Percentiles rank a stretch among this genome's conserved stretches.
Evolutionary conservation across 129 eudicot genomes (phyloP).

Genomic region (Deinandra increscens): DNA sequence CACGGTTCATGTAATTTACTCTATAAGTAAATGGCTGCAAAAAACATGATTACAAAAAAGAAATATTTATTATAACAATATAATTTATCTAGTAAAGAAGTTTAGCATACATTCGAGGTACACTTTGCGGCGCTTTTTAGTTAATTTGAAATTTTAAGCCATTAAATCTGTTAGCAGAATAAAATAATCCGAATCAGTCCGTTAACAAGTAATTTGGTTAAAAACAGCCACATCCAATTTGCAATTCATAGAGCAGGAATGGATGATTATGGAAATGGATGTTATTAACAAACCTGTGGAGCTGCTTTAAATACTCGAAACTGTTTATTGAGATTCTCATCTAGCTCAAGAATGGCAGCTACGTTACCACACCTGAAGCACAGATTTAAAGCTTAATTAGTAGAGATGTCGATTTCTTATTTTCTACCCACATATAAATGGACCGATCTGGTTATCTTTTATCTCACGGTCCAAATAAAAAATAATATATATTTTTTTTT

Average conservation of each 20-base stretch:
- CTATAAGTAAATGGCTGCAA: too few relatives aligned
- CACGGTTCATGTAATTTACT: too few relatives aligned
- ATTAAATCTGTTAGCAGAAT: too few relatives aligned
- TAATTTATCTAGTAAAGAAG: too few relatives aligned
- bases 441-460: not conserved
- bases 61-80: too few relatives aligned
- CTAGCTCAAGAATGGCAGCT: constrained; percentile 93
- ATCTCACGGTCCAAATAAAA: not conserved
- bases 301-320: constrained; percentile 94
- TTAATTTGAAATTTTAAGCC: too few relatives aligned
- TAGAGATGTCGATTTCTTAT: not conserved
- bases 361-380: constrained; percentile 90
- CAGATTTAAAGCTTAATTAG: not conserved
- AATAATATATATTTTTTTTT: not conserved
- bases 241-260: not conserved
- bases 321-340: constrained; percentile 72
- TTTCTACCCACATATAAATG: not conserved
- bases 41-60: too few relatives aligned
- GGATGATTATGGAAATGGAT: not conserved
- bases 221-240: too few relatives aligned
- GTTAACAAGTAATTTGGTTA: too few relatives aligned
- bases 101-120: too few relatives aligned
- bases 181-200: too few relatives aligned
- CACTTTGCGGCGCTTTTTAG: too few relatives aligned
- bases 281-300: constrained; percentile 59